Base-by-base conservation (phyloP, 116 monocot genomes). In the Trichopus zeylanicus region DNA sequence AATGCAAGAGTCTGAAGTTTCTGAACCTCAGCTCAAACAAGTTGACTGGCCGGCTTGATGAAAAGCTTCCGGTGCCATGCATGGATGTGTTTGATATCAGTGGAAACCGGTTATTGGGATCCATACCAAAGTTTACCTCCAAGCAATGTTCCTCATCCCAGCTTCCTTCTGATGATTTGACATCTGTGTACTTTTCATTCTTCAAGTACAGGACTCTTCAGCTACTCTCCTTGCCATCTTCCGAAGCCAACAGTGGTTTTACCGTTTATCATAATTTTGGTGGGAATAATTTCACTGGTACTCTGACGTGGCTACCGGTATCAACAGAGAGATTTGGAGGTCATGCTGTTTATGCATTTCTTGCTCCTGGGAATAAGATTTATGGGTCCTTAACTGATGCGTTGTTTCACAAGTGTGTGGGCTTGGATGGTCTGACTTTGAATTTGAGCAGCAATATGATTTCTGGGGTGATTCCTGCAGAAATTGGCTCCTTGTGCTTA, bases 11-110 rank as follows among this genome's bases (percentile, higher is more conserved):
- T 66, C 80, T 94, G 16, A 77, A 71, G 20, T 71, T 80, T 70
- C 69, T 94, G 25, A 80, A 94, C 53, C 56, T 94, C 53, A 89
- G 89, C 68, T 86, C 62, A 3, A 94, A 89, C 65, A 86, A 74
- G 57, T 54, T 94, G 71, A 66, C 75, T 0, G 94, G 94, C 39
- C 58, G 54, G 70, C 52, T 94, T 26, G 26, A 37, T 53, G 73
- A 68, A 29, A 68, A 72, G 26, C 74, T 94, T 56, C 65, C 61
- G 1, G 80, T 83, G 26, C 84, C 83, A 46, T 94, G 86, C 46
- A 85, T 89, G 83, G 68, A 63, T 53, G 69, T 78, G n/a, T 89
- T 94, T 57, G 94, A 94, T 78, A 73, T 89, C 26, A 89, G 89
- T 57, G 78, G 64, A 25, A 94, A 94, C 61, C 65, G 68, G 21